Evolutionary conservation across 371 early-diverging fungal species (phyloP).

Genomic region (Chytridium lagenaria): DNA sequence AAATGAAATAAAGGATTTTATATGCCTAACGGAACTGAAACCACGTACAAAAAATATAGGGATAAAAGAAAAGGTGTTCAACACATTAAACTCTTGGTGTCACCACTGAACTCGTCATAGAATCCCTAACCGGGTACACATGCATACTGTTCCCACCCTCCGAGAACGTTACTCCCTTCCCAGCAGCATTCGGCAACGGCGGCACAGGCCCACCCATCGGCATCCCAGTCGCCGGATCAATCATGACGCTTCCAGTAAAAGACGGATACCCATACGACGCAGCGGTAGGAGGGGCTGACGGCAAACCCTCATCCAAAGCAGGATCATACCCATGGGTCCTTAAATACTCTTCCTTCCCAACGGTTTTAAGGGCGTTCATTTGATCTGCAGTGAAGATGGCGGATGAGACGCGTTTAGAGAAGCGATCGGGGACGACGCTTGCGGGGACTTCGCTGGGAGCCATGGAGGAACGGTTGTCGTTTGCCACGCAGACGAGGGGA

Average conservation of each 20-base stretch:
- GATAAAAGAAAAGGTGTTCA: neutral
- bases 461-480: conserved; percentile 20
- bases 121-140: conserved; percentile 5
- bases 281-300: neutral
- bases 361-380: neutral
- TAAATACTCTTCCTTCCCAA: neutral
- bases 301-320: neutral
- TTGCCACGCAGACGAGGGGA: conserved; percentile 53
- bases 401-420: conserved; percentile 2
- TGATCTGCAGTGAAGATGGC: conserved; percentile 8
- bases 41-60: neutral
- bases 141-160: neutral
- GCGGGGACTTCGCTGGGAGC: conserved; percentile 1
- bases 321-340: neutral
- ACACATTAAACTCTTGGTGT: neutral
- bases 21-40: too few species aligned
- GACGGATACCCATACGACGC: neutral
- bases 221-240: neutral
- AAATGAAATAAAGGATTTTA: neutral
- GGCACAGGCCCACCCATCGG: neutral
- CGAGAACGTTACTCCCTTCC: conserved; percentile 12
- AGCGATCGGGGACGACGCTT: neutral
- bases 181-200: neutral
- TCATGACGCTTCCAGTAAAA: neutral
- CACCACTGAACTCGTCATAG: neutral